Evolutionary conservation across 2,329 filamentous ascomycete species (phyloP), one percentile per base, ranked within the genome.

Genomic region (Sarocladiaceae sp.): DNA sequence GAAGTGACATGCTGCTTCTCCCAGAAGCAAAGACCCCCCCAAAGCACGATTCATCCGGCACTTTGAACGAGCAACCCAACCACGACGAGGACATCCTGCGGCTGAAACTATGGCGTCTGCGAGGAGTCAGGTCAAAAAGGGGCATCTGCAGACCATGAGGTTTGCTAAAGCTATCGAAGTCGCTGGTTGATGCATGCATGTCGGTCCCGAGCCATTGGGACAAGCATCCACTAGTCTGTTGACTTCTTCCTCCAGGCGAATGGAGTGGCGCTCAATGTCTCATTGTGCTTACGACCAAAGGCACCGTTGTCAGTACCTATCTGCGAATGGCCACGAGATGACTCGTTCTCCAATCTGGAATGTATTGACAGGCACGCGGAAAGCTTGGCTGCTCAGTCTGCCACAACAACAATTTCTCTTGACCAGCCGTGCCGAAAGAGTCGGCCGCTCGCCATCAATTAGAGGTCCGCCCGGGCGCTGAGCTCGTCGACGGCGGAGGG

Each of bases 131-230:
- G n/a, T n/a, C n/a, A 18, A 18, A 48, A 33, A 28, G 44, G 44
- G 11, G 15, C 18, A 12, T 7, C 3, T 12, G 26, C 44, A 31
- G 25, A 28, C 18, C 26, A 26, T 17, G 15, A 48, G 44, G 22
- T 23, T n/a, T 28, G 7, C 25, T 20, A 3, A 31, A 17, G 22
- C 22, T n/a, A 48, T 33, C 40, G 10, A 28, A 15, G 23, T 20
- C 20, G 17, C 7, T 46, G 25, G 40, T 26, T 11, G 10, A 48
- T 18, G 17, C 44, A 48, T 48, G 44, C 28, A 20, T 26, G 13
- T 48, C 44, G 44, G 44, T 48, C 44, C 44, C 44, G 44, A 33
- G 44, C 44, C 26, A 33, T 48, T 48, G 44, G 44, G 5, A 48
- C 10, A 33, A 20, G 26, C 23, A 17, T n/a, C 23, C 40, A 17